phyloP scores from a whole-genome alignment of 176 grass and related monocot genomes.

The Carex littledalei region DNA sequence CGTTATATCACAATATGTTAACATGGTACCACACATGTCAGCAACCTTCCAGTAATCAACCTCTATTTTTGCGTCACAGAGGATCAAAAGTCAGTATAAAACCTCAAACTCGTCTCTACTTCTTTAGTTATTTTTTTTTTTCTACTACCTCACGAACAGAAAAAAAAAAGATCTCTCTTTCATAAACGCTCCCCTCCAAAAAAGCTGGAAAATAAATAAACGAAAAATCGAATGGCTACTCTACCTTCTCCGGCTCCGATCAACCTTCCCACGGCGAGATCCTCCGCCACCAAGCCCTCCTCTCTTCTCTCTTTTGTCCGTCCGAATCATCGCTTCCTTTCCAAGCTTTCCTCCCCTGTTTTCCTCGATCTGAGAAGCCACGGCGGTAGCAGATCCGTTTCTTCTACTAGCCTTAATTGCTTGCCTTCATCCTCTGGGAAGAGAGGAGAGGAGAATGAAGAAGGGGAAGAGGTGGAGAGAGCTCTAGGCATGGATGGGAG shows the following conservation, averaged over 20 bases:
- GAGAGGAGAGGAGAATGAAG: constrained; percentile 15
- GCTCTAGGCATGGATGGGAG: constrained; percentile 79
- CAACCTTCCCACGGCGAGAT: neutral
- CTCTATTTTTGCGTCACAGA: neutral
- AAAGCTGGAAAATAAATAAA: neutral
- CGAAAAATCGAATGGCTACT: constrained; percentile 40
- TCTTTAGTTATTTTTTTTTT: neutral
- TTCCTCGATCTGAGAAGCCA: constrained; percentile 12
- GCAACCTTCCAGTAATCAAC: neutral
- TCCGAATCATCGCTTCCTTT: constrained; percentile 21
- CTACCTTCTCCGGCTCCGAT: constrained; percentile 33
- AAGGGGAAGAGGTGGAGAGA: constrained; percentile 66
- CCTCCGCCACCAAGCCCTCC: constrained; percentile 9
- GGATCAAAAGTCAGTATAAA: neutral
- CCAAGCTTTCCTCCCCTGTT: constrained; percentile 28
- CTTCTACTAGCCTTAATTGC: constrained; percentile 7
- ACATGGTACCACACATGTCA: no score
- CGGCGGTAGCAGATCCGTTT: neutral
- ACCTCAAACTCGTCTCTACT: neutral
- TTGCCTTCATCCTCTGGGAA: constrained; percentile 23
- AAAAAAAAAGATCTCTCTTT: neutral
- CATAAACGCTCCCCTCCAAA: neutral
- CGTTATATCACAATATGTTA: neutral
- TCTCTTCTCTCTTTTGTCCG: constrained; percentile 10
- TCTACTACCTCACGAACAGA: neutral